A percentile compares a stretch with the other conserved stretches of the same genome.
Evolutionary conservation across 352 stramenopile genomes (phyloP).

Genomic region (Phytophthora constricta): DNA sequence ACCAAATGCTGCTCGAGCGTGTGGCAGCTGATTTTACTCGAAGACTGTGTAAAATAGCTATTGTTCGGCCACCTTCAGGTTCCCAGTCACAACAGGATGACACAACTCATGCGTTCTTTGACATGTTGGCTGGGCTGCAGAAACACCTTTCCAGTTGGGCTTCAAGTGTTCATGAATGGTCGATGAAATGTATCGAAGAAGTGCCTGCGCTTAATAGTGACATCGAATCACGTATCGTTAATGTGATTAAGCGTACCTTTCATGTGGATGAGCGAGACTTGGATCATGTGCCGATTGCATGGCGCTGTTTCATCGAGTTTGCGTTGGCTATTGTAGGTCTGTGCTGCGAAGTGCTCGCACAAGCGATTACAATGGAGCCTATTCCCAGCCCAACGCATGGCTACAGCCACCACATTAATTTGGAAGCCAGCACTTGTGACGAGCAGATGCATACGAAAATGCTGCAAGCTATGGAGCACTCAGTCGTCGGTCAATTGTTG

Average conservation of each 20-base stretch:
- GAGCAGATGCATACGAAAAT: conserved; percentile 9
- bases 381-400: conserved; percentile 39
- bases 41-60: conserved; percentile 13
- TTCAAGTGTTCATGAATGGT: conserved; percentile 32
- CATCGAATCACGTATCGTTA: conserved; percentile 23
- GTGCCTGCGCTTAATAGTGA: background rate
- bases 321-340: conserved; percentile 28
- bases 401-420: conserved; percentile 2
- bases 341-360: conserved; percentile 42
- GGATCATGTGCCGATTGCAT: conserved; percentile 37
- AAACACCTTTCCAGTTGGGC: conserved; percentile 81
- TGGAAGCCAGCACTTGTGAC: background rate
- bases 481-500: conserved; percentile 62
- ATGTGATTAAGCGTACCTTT: conserved; percentile 46
- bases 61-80: background rate
- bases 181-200: background rate
- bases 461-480: conserved; percentile 41
- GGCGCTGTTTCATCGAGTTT: conserved; percentile 64
- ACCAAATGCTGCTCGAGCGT: conserved; percentile 24
- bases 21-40: conserved; percentile 26
- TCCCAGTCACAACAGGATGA: background rate
- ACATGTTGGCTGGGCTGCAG: conserved; percentile 44
- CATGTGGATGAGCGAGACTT: conserved; percentile 39
- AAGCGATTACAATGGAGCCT: conserved; percentile 32
- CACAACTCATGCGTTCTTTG: conserved; percentile 24